Evolutionary conservation across 2,329 filamentous ascomycete genomes (phyloP).

Genomic region (Aspergillus japonicus): DNA sequence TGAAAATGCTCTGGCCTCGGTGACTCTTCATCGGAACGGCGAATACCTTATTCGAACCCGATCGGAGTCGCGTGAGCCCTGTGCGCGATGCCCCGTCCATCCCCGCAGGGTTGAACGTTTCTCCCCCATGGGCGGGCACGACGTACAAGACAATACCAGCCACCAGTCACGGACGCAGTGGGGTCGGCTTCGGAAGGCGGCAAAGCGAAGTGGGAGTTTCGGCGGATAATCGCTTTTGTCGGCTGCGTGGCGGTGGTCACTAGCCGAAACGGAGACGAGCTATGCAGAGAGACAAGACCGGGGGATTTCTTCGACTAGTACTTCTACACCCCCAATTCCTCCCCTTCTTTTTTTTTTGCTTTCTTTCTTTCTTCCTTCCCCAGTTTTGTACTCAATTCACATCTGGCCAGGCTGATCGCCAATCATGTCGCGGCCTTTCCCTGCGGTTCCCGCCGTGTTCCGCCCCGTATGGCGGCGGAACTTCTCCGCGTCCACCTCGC

Average conservation of each 20-base stretch:
- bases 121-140: not conserved
- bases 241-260: slow-evolving; percentile 16
- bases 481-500: slow-evolving; percentile 65
- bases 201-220: slow-evolving; percentile 14
- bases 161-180: slow-evolving; percentile 1
- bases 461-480: slow-evolving; percentile 47
- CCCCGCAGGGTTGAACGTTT: slow-evolving; percentile 8
- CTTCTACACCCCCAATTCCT: slow-evolving; percentile 16
- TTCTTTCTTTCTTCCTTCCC: slow-evolving; percentile 5
- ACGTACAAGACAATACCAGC: slow-evolving; percentile 3
- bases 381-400: slow-evolving; percentile 6
- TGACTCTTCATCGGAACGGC: not conserved
- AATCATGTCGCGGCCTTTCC: slow-evolving; percentile 30
- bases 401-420: slow-evolving; percentile 15
- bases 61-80: not conserved
- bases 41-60: not conserved
- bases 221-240: slow-evolving; percentile 10
- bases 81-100: not conserved
- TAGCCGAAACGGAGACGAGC: slow-evolving; percentile 22
- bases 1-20: not conserved
- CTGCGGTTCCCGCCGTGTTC: slow-evolving; percentile 31
- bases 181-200: slow-evolving; percentile 26
- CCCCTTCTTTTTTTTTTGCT: slow-evolving; percentile 11
- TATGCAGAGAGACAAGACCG: not conserved
- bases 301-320: slow-evolving; percentile 5